Evolutionary conservation across 345 rosid species (phyloP).

Genomic region (Populus nigra): DNA sequence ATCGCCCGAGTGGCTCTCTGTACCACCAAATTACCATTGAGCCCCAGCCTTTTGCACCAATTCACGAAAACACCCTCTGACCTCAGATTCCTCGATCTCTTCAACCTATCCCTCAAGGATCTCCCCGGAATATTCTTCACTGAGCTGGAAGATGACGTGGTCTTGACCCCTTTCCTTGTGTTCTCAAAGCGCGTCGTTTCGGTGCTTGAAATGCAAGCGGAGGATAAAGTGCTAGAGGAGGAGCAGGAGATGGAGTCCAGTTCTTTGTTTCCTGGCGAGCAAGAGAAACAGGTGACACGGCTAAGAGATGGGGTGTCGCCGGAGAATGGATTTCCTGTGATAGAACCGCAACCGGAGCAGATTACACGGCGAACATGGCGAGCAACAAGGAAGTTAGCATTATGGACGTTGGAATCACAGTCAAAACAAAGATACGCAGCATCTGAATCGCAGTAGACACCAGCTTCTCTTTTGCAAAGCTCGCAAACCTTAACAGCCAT

Average conservation of each 20-base stretch:
- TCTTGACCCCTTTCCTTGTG: background rate
- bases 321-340: conserved; percentile 15
- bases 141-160: conserved; percentile 2
- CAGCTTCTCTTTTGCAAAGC: conserved; percentile 38
- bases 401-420: conserved; percentile 46
- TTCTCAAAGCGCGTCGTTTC: conserved; percentile 1
- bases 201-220: conserved; percentile 30
- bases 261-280: conserved; percentile 1
- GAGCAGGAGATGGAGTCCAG: conserved; percentile 3
- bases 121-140: background rate
- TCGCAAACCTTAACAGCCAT: conserved; percentile 25
- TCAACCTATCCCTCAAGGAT: conserved; percentile 4
- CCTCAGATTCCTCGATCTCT: conserved; percentile 9
- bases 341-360: conserved; percentile 23
- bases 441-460: conserved; percentile 43
- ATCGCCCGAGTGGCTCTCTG: conserved; percentile 28
- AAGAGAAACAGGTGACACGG: conserved; percentile 16
- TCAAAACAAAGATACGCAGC: conserved; percentile 41
- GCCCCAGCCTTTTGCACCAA: conserved; percentile 42
- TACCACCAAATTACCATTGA: conserved; percentile 14
- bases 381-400: conserved; percentile 54
- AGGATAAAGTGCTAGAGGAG: conserved; percentile 1
- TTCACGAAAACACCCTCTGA: conserved; percentile 30
- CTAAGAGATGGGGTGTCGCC: background rate
- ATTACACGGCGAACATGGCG: conserved; percentile 40